Percentiles rank a stretch among this genome's conserved stretches.
These are phyloP conservation scores for Diaporthe nobilis DNA, from an alignment of 2,329 filamentous ascomycete genomes.

Conservation along the genomic window DNA sequence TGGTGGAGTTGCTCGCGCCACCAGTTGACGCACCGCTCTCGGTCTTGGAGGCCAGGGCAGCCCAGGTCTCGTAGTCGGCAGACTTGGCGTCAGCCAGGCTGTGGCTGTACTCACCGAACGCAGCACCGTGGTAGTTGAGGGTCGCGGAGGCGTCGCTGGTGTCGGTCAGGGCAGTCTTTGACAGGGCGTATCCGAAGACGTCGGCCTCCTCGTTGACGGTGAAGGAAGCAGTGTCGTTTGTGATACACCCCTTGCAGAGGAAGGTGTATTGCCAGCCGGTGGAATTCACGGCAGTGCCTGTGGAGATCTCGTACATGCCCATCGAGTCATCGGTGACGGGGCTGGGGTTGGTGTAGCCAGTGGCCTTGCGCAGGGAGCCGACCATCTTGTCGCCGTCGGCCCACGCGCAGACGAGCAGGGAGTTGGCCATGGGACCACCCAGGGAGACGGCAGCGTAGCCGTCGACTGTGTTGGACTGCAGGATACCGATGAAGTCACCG, in stretches of 20 bases:
- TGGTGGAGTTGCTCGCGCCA: slow-evolving; percentile 30
- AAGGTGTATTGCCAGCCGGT: slow-evolving; percentile 65
- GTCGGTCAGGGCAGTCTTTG: slow-evolving; percentile 53
- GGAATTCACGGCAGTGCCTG: slow-evolving; percentile 61
- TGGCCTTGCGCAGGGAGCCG: slow-evolving; percentile 45
- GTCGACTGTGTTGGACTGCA: slow-evolving; percentile 58
- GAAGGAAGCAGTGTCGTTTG: slow-evolving; percentile 48
- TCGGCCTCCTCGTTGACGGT: slow-evolving; percentile 44
- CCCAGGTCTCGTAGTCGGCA: slow-evolving; percentile 49
- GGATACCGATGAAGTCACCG: slow-evolving; percentile 69
- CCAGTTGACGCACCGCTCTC: slow-evolving; percentile 20
- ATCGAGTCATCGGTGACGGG: slow-evolving; percentile 53
- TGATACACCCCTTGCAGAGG: slow-evolving; percentile 59
- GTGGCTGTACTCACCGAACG: slow-evolving; percentile 55
- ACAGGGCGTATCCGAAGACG: slow-evolving; percentile 58
- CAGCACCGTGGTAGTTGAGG: slow-evolving; percentile 52
- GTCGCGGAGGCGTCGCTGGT: slow-evolving; percentile 35
- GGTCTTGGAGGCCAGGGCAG: slow-evolving; percentile 45
- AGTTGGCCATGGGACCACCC: slow-evolving; percentile 58
- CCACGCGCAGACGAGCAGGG: slow-evolving; percentile 61
- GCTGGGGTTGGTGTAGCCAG: slow-evolving; percentile 57
- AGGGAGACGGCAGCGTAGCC: slow-evolving; percentile 65
- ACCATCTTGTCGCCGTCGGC: slow-evolving; percentile 56
- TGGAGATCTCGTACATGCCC: slow-evolving; percentile 57
- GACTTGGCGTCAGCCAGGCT: slow-evolving; percentile 52